These are phyloP conservation scores for Calonectria multiphialidica DNA, from an alignment of 2,329 filamentous ascomycete genomes.

Conservation along the genomic window DNA sequence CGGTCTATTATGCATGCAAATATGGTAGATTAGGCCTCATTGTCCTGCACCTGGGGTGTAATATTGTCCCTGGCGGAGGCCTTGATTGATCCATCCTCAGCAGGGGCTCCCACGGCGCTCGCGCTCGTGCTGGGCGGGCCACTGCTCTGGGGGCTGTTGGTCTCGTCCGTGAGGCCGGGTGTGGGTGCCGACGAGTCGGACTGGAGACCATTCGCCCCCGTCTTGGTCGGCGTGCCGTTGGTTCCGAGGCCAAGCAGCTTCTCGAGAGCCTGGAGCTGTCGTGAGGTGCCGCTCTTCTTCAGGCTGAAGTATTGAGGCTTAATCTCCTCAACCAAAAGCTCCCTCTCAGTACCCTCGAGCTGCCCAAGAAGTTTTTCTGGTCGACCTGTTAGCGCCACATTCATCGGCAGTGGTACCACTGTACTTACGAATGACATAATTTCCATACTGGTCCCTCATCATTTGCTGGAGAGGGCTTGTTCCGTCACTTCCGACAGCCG, in stretches of 20 bases:
- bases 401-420: background rate
- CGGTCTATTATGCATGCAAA: background rate
- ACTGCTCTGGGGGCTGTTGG: slow-evolving; percentile 77
- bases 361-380: slow-evolving; percentile 83
- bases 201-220: slow-evolving; percentile 49
- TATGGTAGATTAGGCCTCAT: slow-evolving; percentile 43
- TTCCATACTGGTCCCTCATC: slow-evolving; percentile 93
- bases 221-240: slow-evolving; percentile 38
- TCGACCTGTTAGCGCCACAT: slow-evolving; percentile 26
- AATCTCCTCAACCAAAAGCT: slow-evolving; percentile 72
- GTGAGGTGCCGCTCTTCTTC: slow-evolving; percentile 74
- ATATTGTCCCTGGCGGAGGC: slow-evolving; percentile 27
- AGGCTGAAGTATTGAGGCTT: slow-evolving; percentile 70
- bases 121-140: slow-evolving; percentile 73
- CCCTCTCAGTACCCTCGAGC: slow-evolving; percentile 70
- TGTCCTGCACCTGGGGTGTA: slow-evolving; percentile 43
- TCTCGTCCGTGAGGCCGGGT: slow-evolving; percentile 75
- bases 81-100: slow-evolving; percentile 45
- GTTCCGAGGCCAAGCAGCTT: slow-evolving; percentile 45
- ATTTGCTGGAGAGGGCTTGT: slow-evolving; percentile 78
- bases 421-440: slow-evolving; percentile 94
- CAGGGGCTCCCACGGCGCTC: slow-evolving; percentile 61
- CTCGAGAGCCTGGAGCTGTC: slow-evolving; percentile 63
- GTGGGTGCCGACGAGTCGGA: slow-evolving; percentile 70
- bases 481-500: slow-evolving; percentile 71